Base-by-base conservation (phyloP, 768 basidiomycete species). In the Tylopilus felleus region DNA sequence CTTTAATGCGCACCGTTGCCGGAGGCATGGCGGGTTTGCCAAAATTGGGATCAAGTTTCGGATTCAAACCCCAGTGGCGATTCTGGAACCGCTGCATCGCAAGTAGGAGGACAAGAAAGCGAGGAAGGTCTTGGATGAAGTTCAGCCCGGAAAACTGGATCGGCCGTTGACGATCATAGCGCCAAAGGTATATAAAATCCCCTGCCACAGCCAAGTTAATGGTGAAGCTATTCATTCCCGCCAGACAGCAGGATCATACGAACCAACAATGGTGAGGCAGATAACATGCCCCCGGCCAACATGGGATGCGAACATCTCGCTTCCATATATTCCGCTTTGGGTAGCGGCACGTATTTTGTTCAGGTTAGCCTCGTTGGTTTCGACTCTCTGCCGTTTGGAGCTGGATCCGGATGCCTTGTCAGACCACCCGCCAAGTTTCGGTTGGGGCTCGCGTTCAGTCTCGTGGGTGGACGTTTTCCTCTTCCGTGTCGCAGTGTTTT, bases 281-380 rank as follows among this genome's bases (percentile, higher is more conserved):
- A 56, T 51, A 12, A 17, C 55, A 19, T 51, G 49, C 10, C 47
- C 27, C 10, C 49, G 45, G 25, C 31, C 55, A 56, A 21, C 46
- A 56, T 56, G 39, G 19, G 49, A 47, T 28, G 55, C 45, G 17
- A 56, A 47, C 39, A 55, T 45, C 29, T 50, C 53, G 6, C 28
- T 21, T 17, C 17, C 48, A 35, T 55, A 49, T 4, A 23, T n/a
- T 21, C 48, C 48, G 1, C 12, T 9, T 42, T 49, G 42, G 21
- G 6, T 10, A 14, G 12, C 0, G 6, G 19, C 31, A 35, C 3
- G 13, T 3, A 50, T 17, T 21, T 29, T 13, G 3, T 25, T 33
- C 16, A 16, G 13, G 8, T 29, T 8, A 16, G 9, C 28, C 4
- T 45, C 1, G 16, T 8, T 21, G 5, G 17, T 12, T 22, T 19